These are phyloP conservation scores for Truncatella angustata DNA, from an alignment of 2,329 filamentous ascomycete species.

Conservation along the genomic window DNA sequence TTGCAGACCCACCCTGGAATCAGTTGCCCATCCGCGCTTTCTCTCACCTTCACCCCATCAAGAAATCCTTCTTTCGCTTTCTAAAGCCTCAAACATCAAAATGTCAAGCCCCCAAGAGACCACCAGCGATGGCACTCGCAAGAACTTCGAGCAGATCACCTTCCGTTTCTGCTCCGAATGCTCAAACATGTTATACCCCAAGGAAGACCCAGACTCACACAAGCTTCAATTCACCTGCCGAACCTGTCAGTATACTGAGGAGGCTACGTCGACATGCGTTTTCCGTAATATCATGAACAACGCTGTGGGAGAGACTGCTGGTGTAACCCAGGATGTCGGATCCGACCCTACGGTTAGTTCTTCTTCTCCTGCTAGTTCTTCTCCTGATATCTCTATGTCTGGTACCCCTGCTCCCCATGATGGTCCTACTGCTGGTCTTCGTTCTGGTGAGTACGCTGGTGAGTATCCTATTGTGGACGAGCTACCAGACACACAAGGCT, in stretches of 20 bases:
- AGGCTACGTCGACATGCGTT: conserved; percentile 84
- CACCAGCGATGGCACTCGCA: conserved; percentile 36
- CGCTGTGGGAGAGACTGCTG: conserved; percentile 89
- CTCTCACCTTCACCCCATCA: conserved; percentile 6
- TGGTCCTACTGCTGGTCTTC: not conserved
- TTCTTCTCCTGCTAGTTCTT: conserved; percentile 22
- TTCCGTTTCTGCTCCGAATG: conserved; percentile 99
- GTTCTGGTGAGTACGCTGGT: not conserved
- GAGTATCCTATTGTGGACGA: not conserved
- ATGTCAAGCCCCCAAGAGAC: conserved; percentile 61
- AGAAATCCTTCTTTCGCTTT: conserved; percentile 8
- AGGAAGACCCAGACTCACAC: conserved; percentile 83
- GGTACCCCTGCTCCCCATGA: conserved; percentile 5
- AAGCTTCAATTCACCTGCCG: conserved; percentile 93
- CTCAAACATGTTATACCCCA: conserved; percentile 97
- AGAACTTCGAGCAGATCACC: conserved; percentile 76
- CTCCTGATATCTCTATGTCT: too few species aligned
- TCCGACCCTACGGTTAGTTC: conserved; percentile 97
- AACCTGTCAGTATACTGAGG: conserved; percentile 88
- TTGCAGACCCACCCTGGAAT: too few species aligned
- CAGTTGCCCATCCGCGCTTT: too few species aligned
- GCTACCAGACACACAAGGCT: not conserved
- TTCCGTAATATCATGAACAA: conserved; percentile 94
- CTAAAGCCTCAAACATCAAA: conserved; percentile 11
- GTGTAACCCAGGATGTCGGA: conserved; percentile 95